Base-by-base conservation (phyloP, 1,139 yeast genomes). In the Candida albicans region DNA sequence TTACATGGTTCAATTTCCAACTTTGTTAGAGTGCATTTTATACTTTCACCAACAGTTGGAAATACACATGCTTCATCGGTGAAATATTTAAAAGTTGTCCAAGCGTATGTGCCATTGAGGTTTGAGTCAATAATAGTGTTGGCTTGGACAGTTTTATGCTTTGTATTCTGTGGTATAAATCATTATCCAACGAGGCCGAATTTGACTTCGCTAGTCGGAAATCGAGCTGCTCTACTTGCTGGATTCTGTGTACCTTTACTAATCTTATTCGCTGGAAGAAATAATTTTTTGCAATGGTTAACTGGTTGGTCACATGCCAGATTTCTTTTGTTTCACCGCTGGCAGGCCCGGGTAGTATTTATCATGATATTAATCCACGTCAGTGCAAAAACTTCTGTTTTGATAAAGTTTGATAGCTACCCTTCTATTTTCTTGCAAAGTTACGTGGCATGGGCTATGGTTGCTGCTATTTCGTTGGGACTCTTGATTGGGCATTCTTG, bases 391-490 rank as follows among this genome's bases (percentile, higher is more conserved):
- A 41, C 50, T 1, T 33, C 43, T 14, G 18, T 43, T 3, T 33
- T 46, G 12, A 39, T 31, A 22, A 11, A 5, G 2, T 40, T 41
- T 13, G 33, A 58, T 4, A 60, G 59, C 37, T 66, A 58, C 45
- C 44, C 51, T 9, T 42, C 54, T 8, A 65, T 76, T 55, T 55
- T 65, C 36, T 53, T 51, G 4, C 48, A 56, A 22, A 56, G 50
- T 1, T 75, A 67, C 57, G 66, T 62, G 51, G 62, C 63, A 45
- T 74, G 77, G 64, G 93, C 90, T 41, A 63, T 73, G 41, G 68
- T 70, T 31, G 76, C 81, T 1, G 49, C 67, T 1, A 57, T 70
- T 36, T 50, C 71, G 25, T 64, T 66, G n/a, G 55, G 66, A 8
- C 38, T 76, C 2, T 58, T 81, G 44, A 48, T 70, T 12, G 54